Conservation (phyloP, 192 early-diverging fungal species). For the Funneliformis mosseae region DNA sequence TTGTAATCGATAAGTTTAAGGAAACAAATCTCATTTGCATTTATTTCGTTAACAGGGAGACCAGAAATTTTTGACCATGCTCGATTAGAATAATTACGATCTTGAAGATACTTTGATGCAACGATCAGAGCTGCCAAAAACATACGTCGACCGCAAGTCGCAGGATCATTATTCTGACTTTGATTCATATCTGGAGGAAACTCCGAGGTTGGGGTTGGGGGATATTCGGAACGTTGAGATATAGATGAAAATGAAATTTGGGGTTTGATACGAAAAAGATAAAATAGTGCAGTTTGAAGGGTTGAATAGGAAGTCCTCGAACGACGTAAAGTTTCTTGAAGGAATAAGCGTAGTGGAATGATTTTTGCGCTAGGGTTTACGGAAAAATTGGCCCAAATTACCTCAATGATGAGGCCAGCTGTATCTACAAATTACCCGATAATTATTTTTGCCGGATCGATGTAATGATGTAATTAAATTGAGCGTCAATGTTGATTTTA, state of each 20-base stretch:
- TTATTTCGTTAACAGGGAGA: conserved; percentile 75
- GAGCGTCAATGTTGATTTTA: neutral
- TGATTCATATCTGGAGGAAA: conserved; percentile 6
- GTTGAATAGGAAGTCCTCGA: conserved; percentile 79
- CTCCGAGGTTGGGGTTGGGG: conserved; percentile 4
- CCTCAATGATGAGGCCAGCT: conserved; percentile 59
- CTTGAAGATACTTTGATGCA: conserved; percentile 87
- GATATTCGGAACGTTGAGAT: conserved; percentile 19
- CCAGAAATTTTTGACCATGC: conserved; percentile 91
- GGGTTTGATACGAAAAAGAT: conserved; percentile 57
- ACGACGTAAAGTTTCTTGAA: conserved; percentile 74
- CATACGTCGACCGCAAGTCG: conserved; percentile 72
- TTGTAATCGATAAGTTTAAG: conserved; percentile 78
- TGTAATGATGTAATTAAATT: neutral
- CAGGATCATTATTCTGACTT: conserved; percentile 30
- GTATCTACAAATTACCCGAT: conserved; percentile 46
- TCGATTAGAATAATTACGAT: conserved; percentile 83
- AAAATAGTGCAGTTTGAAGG: conserved; percentile 76
- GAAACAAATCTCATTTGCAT: conserved; percentile 78
- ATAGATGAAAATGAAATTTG: conserved; percentile 30
- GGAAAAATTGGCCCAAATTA: conserved; percentile 49
- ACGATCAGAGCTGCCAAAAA: conserved; percentile 83
- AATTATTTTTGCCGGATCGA: neutral
- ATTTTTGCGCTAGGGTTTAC: conserved; percentile 36
- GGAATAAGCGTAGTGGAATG: conserved; percentile 64